Conservation (phyloP, 257 asterid genomes). For the Primulina tabacum region DNA sequence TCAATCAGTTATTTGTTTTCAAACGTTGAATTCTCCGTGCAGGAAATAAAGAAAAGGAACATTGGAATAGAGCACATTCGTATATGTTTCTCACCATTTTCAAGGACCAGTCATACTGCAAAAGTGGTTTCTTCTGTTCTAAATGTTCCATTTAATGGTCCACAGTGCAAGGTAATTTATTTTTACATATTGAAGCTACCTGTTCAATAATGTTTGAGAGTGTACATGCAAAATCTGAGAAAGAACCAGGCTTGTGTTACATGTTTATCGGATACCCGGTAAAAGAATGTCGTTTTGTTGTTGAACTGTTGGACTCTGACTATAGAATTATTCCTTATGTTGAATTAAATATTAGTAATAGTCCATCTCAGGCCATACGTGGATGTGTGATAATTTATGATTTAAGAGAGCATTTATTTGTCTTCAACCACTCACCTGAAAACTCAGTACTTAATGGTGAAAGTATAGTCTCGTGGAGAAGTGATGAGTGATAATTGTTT, state of each 20-base stretch:
- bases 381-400: background rate
- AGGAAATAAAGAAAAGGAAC: constrained; percentile 55
- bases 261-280: background rate
- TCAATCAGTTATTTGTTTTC: background rate
- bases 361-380: constrained; percentile 4
- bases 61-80: constrained; percentile 57
- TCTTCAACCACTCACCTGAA: background rate
- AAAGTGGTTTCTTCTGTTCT: constrained; percentile 68
- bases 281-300: background rate
- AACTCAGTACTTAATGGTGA: background rate
- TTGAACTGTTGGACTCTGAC: background rate
- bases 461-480: constrained; percentile 11
- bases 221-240: constrained; percentile 13
- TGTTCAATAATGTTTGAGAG: constrained; percentile 3
- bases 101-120: constrained; percentile 91
- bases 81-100: constrained; percentile 91
- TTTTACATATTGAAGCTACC: background rate
- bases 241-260: constrained; percentile 10
- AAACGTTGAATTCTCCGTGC: constrained; percentile 23
- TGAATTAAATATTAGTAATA: background rate
- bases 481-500: constrained; percentile 2
- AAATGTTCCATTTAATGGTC: constrained; percentile 64
- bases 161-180: constrained; percentile 64
- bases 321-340: background rate
- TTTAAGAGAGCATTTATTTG: background rate